These are phyloP conservation scores for Beta macrorhiza DNA, from an alignment of 179 eudicot genomes.

Conservation along the genomic window DNA sequence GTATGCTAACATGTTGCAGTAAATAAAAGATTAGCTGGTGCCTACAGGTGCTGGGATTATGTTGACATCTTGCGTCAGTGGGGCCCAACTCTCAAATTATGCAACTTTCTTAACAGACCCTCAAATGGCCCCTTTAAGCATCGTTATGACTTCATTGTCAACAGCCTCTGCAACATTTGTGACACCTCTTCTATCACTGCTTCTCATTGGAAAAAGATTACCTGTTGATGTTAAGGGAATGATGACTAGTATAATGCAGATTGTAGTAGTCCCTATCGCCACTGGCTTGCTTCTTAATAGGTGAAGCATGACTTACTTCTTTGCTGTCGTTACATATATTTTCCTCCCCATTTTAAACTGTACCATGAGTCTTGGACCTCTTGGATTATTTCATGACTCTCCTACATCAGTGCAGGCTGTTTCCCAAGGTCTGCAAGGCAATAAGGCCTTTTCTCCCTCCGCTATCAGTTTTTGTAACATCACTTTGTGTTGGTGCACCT, in stretches of 20 bases:
- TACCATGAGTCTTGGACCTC: background rate
- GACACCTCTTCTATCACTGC: conserved; percentile 73
- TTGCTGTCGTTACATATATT: background rate
- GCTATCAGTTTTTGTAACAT: conserved; percentile 79
- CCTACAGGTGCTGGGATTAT: conserved; percentile 86
- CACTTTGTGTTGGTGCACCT: conserved; percentile 95
- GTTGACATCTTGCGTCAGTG: conserved; percentile 92
- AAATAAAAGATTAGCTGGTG: conserved; percentile 23
- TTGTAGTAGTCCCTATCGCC: conserved; percentile 80
- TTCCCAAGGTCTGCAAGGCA: conserved; percentile 59
- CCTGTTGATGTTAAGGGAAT: conserved; percentile 97
- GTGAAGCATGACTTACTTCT: conserved; percentile 31
- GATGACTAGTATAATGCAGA: conserved; percentile 83
- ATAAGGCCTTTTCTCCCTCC: conserved; percentile 87
- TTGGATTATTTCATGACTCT: conserved; percentile 2
- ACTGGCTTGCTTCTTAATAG: conserved; percentile 82
- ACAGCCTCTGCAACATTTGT: conserved; percentile 88
- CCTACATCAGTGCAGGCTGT: conserved; percentile 48
- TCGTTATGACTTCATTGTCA: conserved; percentile 89
- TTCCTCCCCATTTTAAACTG: background rate
- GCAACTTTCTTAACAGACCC: conserved; percentile 94
- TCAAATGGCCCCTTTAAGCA: conserved; percentile 83
- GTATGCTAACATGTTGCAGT: conserved; percentile 1
- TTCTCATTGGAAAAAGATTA: conserved; percentile 85
- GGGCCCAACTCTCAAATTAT: conserved; percentile 91